phyloP scores from a whole-genome alignment of 768 basidiomycete genomes.

The Lentinula detonsa region DNA sequence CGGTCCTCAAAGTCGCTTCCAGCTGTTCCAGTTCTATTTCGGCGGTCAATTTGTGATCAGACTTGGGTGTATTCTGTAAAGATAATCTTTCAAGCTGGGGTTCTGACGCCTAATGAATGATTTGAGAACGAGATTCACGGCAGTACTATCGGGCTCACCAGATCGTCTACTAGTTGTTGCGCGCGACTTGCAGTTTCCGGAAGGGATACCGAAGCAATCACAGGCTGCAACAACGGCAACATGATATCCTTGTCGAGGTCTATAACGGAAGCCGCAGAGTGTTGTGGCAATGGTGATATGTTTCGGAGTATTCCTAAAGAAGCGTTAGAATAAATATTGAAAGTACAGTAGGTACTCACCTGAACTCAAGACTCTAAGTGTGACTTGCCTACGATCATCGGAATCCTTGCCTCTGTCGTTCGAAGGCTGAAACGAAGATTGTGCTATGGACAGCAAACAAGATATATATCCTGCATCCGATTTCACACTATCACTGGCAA shows the following conservation, averaged over 20 bases:
- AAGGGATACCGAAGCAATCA: constrained; percentile 56
- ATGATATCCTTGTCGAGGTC: constrained; percentile 71
- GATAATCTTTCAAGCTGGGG: constrained; percentile 51
- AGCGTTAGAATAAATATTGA: neutral
- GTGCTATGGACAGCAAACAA: constrained; percentile 60
- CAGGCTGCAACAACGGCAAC: constrained; percentile 63
- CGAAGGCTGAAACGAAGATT: constrained; percentile 20
- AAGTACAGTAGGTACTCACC: constrained; percentile 34
- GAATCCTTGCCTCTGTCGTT: constrained; percentile 35
- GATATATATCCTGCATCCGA: constrained; percentile 54
- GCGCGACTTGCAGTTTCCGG: constrained; percentile 41
- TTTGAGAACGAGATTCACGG: neutral
- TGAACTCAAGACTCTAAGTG: constrained; percentile 62
- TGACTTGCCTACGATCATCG: constrained; percentile 41
- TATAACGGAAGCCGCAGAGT: constrained; percentile 50
- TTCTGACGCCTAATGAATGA: constrained; percentile 33
- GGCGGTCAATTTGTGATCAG: constrained; percentile 66
- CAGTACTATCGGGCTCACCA: constrained; percentile 30
- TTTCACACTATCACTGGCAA: constrained; percentile 61
- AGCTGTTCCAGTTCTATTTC: constrained; percentile 70
- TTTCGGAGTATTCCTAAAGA: constrained; percentile 68
- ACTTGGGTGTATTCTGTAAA: constrained; percentile 60
- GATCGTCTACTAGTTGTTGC: constrained; percentile 42
- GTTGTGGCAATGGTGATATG: constrained; percentile 69
- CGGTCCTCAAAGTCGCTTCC: constrained; percentile 65